Evolutionary conservation across 176 grass and related monocot species (phyloP).

Genomic region (Stipa capillata): DNA sequence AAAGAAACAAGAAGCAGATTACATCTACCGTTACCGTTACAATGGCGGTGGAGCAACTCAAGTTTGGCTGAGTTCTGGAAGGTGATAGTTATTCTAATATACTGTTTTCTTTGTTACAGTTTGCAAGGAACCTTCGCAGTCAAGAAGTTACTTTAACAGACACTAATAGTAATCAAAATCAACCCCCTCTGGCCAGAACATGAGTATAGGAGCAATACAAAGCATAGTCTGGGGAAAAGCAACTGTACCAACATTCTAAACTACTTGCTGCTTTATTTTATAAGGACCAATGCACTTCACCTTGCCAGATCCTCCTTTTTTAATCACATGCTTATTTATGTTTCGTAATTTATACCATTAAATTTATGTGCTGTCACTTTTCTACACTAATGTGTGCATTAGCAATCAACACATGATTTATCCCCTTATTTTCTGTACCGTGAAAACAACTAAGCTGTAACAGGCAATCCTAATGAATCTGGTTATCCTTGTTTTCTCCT

Average conservation of each 20-base stretch:
- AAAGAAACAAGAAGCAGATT: slow-evolving; percentile 88
- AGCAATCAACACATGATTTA: too few relatives aligned
- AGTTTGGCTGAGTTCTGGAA: slow-evolving; percentile 99
- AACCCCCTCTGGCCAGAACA: background rate
- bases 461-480: background rate
- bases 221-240: background rate
- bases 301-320: background rate
- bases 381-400: too few relatives aligned
- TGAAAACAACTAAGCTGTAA: slow-evolving; percentile 13
- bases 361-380: background rate
- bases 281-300: background rate
- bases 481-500: background rate
- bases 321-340: background rate
- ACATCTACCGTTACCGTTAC: slow-evolving; percentile 92
- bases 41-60: slow-evolving; percentile 93
- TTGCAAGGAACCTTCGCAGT: background rate
- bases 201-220: background rate
- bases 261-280: slow-evolving; percentile 4
- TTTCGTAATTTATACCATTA: too few relatives aligned
- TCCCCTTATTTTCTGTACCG: background rate
- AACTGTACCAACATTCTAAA: background rate
- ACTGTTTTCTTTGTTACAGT: slow-evolving; percentile 2
- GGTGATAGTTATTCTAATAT: slow-evolving; percentile 44
- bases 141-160: slow-evolving; percentile 1
- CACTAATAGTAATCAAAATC: background rate